These are phyloP conservation scores for Clohesyomyces aquaticus DNA, from an alignment of 495 filamentous ascomycete genomes.

Conservation along the genomic window DNA sequence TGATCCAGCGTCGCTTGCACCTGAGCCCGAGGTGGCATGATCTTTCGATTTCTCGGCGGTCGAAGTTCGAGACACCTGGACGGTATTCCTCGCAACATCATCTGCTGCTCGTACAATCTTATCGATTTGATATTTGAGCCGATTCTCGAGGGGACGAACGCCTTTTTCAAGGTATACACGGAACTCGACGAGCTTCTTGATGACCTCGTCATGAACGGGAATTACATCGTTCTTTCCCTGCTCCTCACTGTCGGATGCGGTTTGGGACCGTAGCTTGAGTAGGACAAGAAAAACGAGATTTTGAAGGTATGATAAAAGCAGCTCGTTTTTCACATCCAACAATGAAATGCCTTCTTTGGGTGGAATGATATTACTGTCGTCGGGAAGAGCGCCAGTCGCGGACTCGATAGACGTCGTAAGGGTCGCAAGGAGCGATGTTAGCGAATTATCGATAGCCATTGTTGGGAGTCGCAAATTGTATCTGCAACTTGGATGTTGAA, in stretches of 20 bases:
- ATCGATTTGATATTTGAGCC: slow-evolving; percentile 87
- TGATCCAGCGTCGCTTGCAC: slow-evolving; percentile 39
- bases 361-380: slow-evolving; percentile 56
- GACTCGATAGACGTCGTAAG: slow-evolving; percentile 40
- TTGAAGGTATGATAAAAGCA: slow-evolving; percentile 93
- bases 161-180: slow-evolving; percentile 89
- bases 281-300: slow-evolving; percentile 89
- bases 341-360: slow-evolving; percentile 89
- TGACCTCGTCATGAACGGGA: slow-evolving; percentile 60
- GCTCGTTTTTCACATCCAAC: slow-evolving; percentile 90
- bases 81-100: slow-evolving; percentile 56
- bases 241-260: slow-evolving; percentile 42
- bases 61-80: slow-evolving; percentile 33
- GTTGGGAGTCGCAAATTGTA: neutral
- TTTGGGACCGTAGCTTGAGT: slow-evolving; percentile 68
- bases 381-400: slow-evolving; percentile 53
- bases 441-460: slow-evolving; percentile 37
- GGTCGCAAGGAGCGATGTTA: slow-evolving; percentile 37
- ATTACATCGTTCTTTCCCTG: slow-evolving; percentile 40
- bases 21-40: slow-evolving; percentile 43
- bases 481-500: slow-evolving; percentile 4
- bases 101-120: slow-evolving; percentile 87
- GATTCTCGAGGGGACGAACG: slow-evolving; percentile 82
- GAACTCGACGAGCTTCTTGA: slow-evolving; percentile 82
- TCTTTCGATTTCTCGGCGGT: slow-evolving; percentile 45